Evolutionary conservation across 768 basidiomycete genomes (phyloP).

Genomic region (Mycena sanguinolenta): DNA sequence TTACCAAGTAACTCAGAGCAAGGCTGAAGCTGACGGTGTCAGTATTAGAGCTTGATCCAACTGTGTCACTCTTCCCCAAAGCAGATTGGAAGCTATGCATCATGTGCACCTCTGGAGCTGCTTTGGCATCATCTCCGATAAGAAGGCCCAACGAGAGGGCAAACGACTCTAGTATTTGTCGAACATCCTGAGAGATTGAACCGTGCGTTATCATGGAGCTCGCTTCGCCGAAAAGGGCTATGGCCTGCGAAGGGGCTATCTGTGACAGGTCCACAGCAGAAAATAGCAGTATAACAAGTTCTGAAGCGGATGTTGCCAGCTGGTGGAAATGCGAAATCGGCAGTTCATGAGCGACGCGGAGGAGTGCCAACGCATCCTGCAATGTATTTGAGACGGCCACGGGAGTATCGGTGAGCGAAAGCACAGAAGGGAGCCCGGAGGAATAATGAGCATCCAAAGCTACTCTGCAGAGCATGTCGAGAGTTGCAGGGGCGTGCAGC

Average conservation of each 20-base stretch:
- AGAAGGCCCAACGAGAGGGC: conserved; percentile 69
- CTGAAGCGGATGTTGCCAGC: conserved; percentile 69
- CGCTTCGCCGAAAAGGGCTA: conserved; percentile 62
- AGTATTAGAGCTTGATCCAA: conserved; percentile 70
- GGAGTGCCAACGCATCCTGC: conserved; percentile 71
- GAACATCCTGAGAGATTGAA: conserved; percentile 64
- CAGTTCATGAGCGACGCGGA: conserved; percentile 69
- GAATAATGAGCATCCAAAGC: conserved; percentile 75
- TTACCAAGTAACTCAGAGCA: conserved; percentile 71
- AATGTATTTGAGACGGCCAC: conserved; percentile 65
- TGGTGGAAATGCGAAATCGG: conserved; percentile 71
- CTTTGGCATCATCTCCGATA: conserved; percentile 78
- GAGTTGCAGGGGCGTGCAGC: conserved; percentile 72
- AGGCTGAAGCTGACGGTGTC: conserved; percentile 77
- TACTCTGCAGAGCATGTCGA: conserved; percentile 78
- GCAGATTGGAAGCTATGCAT: conserved; percentile 74
- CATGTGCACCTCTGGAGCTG: conserved; percentile 77
- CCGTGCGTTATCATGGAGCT: conserved; percentile 67
- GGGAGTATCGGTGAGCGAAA: conserved; percentile 64
- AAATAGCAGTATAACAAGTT: conserved; percentile 73
- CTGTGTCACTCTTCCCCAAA: conserved; percentile 68
- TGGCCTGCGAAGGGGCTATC: conserved; percentile 71
- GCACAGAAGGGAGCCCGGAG: conserved; percentile 67
- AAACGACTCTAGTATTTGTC: conserved; percentile 72
- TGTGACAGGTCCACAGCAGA: conserved; percentile 75